Conservation (phyloP, 768 basidiomycete species). For the Lanmaoa rubissima region DNA sequence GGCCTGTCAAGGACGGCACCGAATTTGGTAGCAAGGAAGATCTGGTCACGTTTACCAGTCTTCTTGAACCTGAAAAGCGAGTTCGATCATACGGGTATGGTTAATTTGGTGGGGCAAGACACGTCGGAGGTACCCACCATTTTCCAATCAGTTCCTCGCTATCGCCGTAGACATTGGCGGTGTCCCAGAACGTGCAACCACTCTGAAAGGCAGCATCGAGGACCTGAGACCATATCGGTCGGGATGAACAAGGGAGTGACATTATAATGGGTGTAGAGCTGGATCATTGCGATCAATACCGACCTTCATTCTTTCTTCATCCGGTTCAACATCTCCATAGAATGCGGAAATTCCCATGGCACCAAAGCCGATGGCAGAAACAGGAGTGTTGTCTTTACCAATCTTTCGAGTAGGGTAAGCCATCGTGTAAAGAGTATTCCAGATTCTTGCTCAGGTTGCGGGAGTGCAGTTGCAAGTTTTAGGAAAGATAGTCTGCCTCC, state of each 20-base stretch:
- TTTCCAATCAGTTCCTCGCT: constrained; percentile 46
- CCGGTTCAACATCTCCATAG: constrained; percentile 45
- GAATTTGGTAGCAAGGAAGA: constrained; percentile 66
- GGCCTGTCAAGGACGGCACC: constrained; percentile 33
- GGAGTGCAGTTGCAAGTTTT: not conserved
- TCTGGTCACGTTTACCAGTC: constrained; percentile 44
- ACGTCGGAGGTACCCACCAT: constrained; percentile 30
- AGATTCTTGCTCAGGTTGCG: not conserved
- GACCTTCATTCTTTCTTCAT: constrained; percentile 63
- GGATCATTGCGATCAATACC: not conserved
- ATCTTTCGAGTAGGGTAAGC: constrained; percentile 42
- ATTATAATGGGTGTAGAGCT: no score
- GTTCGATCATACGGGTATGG: no score
- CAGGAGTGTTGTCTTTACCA: constrained; percentile 35
- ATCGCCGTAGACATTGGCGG: constrained; percentile 42
- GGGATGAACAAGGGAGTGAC: not conserved
- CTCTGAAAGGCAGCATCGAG: constrained; percentile 41
- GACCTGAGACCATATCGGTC: constrained; percentile 26
- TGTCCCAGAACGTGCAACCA: constrained; percentile 50
- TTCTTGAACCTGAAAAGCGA: constrained; percentile 39
- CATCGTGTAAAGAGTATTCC: not conserved
- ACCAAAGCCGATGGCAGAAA: constrained; percentile 56
- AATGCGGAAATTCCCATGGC: constrained; percentile 53
- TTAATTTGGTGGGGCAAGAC: not conserved
- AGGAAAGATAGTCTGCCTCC: not conserved